phyloP scores from a whole-genome alignment of 305 asterid species.

The Fraxinus dipetala region DNA sequence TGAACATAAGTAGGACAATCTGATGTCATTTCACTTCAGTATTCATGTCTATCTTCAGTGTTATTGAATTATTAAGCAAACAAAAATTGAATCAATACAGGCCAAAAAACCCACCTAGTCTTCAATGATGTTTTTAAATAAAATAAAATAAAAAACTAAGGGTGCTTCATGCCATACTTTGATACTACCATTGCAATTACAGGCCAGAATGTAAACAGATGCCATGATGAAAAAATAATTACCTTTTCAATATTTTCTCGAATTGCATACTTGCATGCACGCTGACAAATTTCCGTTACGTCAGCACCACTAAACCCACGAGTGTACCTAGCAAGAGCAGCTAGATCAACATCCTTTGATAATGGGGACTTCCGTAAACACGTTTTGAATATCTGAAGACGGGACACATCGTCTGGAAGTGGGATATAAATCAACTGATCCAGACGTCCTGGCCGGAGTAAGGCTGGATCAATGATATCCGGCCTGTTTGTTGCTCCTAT shows the following conservation, averaged over 20 bases:
- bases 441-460: conserved; percentile 49
- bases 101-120: background rate
- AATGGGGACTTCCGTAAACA: conserved; percentile 45
- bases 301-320: conserved; percentile 54
- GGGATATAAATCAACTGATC: conserved; percentile 50
- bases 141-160: background rate
- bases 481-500: conserved; percentile 54
- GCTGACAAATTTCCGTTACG: conserved; percentile 48
- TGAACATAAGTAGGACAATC: background rate
- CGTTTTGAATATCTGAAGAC: conserved; percentile 43
- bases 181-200: background rate
- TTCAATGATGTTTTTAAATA: background rate
- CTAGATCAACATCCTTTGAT: conserved; percentile 37
- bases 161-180: background rate
- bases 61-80: background rate
- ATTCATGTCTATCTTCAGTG: background rate
- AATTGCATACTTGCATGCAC: conserved; percentile 51
- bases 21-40: background rate
- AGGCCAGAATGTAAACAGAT: background rate
- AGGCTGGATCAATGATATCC: conserved; percentile 46
- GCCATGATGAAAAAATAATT: background rate
- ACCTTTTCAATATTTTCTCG: conserved; percentile 48
- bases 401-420: conserved; percentile 44
- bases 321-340: conserved; percentile 43
- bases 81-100: background rate